Base-by-base conservation (phyloP, 768 basidiomycete genomes). In the Mycena amicta region DNA sequence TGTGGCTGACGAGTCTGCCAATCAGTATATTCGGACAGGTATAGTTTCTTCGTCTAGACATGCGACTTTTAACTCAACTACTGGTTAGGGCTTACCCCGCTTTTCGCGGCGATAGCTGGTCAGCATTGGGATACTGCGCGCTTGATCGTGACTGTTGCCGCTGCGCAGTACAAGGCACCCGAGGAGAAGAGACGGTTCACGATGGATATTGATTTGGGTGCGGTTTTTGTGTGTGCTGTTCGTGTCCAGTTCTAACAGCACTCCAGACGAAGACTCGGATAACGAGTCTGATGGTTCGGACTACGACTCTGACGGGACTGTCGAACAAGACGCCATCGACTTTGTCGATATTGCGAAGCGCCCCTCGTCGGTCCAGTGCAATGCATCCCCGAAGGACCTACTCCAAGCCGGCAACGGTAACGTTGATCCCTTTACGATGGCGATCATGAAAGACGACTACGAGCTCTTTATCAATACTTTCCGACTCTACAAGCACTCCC, bases 41-140 rank as follows among this genome's bases (percentile, higher is more conserved):
- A 53, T 54, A 16, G 51, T 37, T 16, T 50, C 20, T 30, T 28
- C 20, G 18, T 60, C 41, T 25, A 28, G 13, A 29, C 52, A 4
- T 23, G 27, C 23, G 53, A 39, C 29, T 6, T 5, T 3, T 16
- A n/a, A 13, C 30, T 57, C 8, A 22, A 18, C 2, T 6, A 16
- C n/a, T 41, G 22, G 18, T 49, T 18, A 41, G 82, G 83, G 80
- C 18, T 72, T 72, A 82, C 80, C 1, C 82, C 85, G 0, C 71
- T 85, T 11, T 78, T 71, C 53, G 79, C 82, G 20, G 85, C 85
- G 0, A 59, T 85, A 13, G 67, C 68, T 26, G 77, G 75, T 15
- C 75, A 82, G 6, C 78, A 74, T 20, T 88, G 85, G 85, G 72
- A 77, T 4, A 83, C 84, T 0, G 85, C 83, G 1, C 80, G 77